Conservation (phyloP, 1,284 basidiomycete genomes). For the Sporisorium scitamineum region DNA sequence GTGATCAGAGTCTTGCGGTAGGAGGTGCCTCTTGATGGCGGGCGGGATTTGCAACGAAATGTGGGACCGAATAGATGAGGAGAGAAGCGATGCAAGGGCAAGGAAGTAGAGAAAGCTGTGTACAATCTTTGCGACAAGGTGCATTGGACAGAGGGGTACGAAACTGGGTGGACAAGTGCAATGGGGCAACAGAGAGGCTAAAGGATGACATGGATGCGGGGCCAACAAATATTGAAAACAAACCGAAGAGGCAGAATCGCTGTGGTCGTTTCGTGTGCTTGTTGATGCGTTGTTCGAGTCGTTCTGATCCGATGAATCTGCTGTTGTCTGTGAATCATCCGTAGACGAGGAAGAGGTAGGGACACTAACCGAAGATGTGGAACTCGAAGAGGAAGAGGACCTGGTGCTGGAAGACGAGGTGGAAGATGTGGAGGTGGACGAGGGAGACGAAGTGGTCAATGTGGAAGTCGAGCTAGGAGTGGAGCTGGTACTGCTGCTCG, state of each 20-base stretch:
- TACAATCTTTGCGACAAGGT: conserved; percentile 28
- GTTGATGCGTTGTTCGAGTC: conserved; percentile 2
- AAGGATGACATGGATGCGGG: conserved; percentile 17
- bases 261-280: not conserved
- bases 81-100: not conserved
- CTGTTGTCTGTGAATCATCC: conserved; percentile 11
- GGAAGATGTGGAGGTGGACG: conserved; percentile 30
- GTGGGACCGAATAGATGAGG: not conserved
- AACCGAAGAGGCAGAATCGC: conserved; percentile 21
- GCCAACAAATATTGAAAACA: conserved; percentile 23
- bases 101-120: conserved; percentile 2
- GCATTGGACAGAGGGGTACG: conserved; percentile 6
- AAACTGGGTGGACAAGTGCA: conserved; percentile 23
- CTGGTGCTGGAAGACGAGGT: conserved; percentile 28
- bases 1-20: conserved; percentile 16
- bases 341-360: conserved; percentile 17
- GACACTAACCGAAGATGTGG: conserved; percentile 32
- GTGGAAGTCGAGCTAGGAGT: conserved; percentile 9
- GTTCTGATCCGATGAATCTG: conserved; percentile 11
- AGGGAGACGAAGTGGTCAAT: conserved; percentile 19
- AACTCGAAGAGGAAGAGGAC: conserved; percentile 26
- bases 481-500: conserved; percentile 12
- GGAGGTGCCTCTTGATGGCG: not conserved
- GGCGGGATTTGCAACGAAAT: not conserved
- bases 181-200: conserved; percentile 29